Evolutionary conservation across 116 monocot species (phyloP).

Genomic region (Cymodocea nodosa): DNA sequence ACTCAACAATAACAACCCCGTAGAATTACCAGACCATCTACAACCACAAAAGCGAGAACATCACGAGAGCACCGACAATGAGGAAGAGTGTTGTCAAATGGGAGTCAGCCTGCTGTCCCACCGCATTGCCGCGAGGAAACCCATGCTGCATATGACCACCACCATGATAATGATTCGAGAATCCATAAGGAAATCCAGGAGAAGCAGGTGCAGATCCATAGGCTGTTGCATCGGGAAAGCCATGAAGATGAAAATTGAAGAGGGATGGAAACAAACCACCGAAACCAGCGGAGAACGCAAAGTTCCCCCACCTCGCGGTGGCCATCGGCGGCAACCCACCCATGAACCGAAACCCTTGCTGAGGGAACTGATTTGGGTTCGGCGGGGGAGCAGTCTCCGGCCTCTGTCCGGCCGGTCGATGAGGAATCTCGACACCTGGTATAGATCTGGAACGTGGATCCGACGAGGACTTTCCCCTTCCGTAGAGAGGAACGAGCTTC

Average conservation of each 20-base stretch:
- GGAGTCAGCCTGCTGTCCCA: conserved; percentile 17
- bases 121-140: conserved; percentile 1
- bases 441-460: conserved; percentile 45
- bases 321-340: conserved; percentile 17
- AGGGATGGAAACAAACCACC: conserved; percentile 30
- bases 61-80: conserved; percentile 20
- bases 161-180: conserved; percentile 17
- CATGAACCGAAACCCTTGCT: conserved; percentile 24
- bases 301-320: conserved; percentile 16
- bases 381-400: conserved; percentile 52
- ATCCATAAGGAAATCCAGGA: conserved; percentile 21
- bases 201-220: conserved; percentile 23
- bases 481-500: conserved; percentile 66
- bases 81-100: conserved; percentile 11
- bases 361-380: conserved; percentile 30
- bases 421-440: conserved; percentile 46
- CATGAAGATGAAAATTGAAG: conserved; percentile 23
- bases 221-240: conserved; percentile 19
- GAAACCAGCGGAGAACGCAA: conserved; percentile 20
- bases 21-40: not conserved
- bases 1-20: not conserved
- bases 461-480: conserved; percentile 38
- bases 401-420: conserved; percentile 49
- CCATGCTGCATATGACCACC: conserved; percentile 20
- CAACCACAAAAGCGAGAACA: conserved; percentile 11